These are phyloP conservation scores for Dioscorea dumetorum DNA, from an alignment of 106 monocot species.

Conservation along the genomic window DNA sequence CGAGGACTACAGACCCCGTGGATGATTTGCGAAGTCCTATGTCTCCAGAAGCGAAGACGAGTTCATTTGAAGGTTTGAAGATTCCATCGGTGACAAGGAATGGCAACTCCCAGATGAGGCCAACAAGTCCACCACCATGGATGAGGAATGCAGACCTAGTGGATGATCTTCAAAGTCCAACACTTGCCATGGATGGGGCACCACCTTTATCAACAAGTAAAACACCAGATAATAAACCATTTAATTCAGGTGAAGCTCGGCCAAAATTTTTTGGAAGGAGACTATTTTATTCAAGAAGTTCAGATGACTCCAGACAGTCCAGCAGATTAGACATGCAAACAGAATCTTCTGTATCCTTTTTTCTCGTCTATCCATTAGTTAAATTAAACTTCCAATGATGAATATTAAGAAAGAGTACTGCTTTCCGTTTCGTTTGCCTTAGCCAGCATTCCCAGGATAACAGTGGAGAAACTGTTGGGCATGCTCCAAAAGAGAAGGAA, in stretches of 20 bases:
- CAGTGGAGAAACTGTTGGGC: constrained; percentile 13
- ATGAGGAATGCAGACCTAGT: constrained; percentile 3
- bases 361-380: not conserved
- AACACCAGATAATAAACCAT: constrained; percentile 10
- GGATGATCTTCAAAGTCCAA: constrained; percentile 59
- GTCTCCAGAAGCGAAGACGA: constrained; percentile 8
- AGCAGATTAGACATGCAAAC: constrained; percentile 22
- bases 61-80: constrained; percentile 11
- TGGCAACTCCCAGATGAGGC: constrained; percentile 2
- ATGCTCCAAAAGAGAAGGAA: constrained; percentile 8
- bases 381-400: not conserved
- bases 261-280: not conserved
- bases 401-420: not conserved
- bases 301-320: constrained; percentile 17
- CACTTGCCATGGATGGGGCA: constrained; percentile 39
- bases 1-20: constrained; percentile 2
- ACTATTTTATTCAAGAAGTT: constrained; percentile 9
- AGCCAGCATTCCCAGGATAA: constrained; percentile 33
- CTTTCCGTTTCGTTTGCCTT: constrained; percentile 16
- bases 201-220: constrained; percentile 21
- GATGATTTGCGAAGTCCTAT: constrained; percentile 25
- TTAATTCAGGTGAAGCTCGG: constrained; percentile 7
- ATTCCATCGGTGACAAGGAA: constrained; percentile 20
- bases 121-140: constrained; percentile 4
- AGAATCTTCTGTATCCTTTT: constrained; percentile 67